Conservation (phyloP, 2,329 filamentous ascomycete genomes). For the Botryotinia narcissicola region DNA sequence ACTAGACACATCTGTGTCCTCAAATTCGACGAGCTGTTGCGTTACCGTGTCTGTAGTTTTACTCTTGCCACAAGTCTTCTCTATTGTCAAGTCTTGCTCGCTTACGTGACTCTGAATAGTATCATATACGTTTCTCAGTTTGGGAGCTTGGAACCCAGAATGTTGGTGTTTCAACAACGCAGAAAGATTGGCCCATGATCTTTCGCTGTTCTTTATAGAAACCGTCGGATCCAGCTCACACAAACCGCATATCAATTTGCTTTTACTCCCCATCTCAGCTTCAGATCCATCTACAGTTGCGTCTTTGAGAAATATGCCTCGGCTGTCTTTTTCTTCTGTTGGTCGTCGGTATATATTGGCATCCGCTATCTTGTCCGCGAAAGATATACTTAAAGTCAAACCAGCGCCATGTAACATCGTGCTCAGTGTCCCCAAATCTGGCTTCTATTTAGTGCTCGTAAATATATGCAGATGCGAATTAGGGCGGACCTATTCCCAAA, state of each 20-base stretch:
- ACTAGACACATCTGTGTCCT: not conserved
- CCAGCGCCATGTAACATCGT: not conserved
- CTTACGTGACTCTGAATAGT: too few relatives aligned
- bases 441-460: not conserved
- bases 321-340: not conserved
- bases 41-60: not conserved
- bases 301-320: not conserved
- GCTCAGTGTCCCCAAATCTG: not conserved
- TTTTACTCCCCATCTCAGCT: not conserved
- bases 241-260: not conserved
- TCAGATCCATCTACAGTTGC: not conserved
- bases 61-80: not conserved
- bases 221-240: not conserved
- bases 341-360: not conserved
- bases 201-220: not conserved
- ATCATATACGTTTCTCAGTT: not conserved
- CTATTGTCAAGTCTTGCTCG: not conserved
- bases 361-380: not conserved
- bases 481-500: not conserved
- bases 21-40: rapidly evolving
- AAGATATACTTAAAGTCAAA: not conserved
- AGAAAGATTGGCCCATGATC: not conserved
- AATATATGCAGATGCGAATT: too few relatives aligned
- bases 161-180: not conserved
- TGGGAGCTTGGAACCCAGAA: not conserved